Conservation (phyloP, 108 stramenopile species). For the Skeletonema menzelii region DNA sequence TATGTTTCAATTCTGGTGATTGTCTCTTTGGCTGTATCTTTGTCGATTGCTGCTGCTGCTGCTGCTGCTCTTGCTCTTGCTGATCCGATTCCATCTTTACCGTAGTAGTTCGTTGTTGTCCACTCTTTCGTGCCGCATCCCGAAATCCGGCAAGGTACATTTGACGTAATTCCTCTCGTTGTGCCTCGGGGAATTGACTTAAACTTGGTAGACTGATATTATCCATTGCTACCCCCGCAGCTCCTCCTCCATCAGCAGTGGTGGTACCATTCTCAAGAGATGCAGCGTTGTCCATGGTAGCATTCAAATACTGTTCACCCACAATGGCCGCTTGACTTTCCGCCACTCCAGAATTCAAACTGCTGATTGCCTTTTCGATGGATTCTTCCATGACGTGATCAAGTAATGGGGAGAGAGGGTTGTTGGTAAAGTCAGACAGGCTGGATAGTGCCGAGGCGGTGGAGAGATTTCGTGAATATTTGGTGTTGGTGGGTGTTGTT, state of each 20-base stretch:
- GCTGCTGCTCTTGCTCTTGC: constrained; percentile 10
- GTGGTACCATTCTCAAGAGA: not conserved
- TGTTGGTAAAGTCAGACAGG: not conserved
- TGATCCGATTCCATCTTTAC: constrained; percentile 24
- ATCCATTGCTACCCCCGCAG: not conserved
- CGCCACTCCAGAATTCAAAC: not conserved
- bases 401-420: not conserved
- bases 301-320: not conserved
- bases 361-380: not conserved
- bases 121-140: constrained; percentile 54
- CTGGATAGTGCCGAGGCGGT: not conserved
- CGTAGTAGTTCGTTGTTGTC: too few species aligned
- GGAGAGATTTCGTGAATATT: not conserved
- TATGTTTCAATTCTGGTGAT: constrained; percentile 13
- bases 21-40: not conserved
- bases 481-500: not conserved
- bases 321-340: not conserved
- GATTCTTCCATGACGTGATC: constrained; percentile 1
- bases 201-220: constrained; percentile 16
- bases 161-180: constrained; percentile 76
- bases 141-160: constrained; percentile 90
- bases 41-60: not conserved
- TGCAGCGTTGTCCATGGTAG: not conserved
- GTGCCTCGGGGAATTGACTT: constrained; percentile 39
- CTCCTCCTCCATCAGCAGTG: not conserved